A percentile compares a stretch with the other conserved stretches of the same genome.
Conservation (phyloP, 225 moss, liverwort and hornwort genomes). For the Pleurozium schreberi region DNA sequence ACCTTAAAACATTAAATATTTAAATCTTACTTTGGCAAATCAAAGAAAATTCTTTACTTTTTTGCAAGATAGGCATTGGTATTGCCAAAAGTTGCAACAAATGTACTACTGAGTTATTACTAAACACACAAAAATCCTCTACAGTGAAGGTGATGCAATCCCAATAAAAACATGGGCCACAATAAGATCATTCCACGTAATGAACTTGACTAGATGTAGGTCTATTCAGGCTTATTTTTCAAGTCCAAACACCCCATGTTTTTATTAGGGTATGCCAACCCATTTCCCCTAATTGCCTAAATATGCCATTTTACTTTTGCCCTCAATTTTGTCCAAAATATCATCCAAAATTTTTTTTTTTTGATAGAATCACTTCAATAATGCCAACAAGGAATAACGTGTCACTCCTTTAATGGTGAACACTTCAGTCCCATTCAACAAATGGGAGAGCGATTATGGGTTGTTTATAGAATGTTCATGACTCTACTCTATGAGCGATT, state of each 20-base stretch:
- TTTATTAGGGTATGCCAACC: neutral
- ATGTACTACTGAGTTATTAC: neutral
- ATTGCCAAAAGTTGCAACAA: neutral
- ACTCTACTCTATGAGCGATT: too few species aligned
- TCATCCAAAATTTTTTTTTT: too few species aligned
- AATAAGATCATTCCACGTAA: neutral
- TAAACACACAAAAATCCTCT: neutral
- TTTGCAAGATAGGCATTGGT: neutral
- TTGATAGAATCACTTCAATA: too few species aligned
- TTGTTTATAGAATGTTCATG: too few species aligned
- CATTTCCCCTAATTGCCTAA: too few species aligned
- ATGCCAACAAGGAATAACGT: too few species aligned
- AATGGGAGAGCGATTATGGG: too few species aligned
- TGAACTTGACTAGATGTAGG: neutral
- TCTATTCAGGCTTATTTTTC: neutral
- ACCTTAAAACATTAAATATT: neutral
- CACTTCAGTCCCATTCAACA: too few species aligned
- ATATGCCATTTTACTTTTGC: too few species aligned
- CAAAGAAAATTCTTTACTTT: neutral
- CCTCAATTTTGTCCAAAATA: too few species aligned
- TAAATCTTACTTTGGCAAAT: fast-evolving
- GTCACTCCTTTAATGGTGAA: too few species aligned
- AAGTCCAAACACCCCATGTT: neutral
- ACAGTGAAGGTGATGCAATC: fast-evolving
- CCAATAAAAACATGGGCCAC: fast-evolving